These are phyloP conservation scores for Pharus latifolius DNA, from an alignment of 176 grass and related monocot species.

Conservation along the genomic window DNA sequence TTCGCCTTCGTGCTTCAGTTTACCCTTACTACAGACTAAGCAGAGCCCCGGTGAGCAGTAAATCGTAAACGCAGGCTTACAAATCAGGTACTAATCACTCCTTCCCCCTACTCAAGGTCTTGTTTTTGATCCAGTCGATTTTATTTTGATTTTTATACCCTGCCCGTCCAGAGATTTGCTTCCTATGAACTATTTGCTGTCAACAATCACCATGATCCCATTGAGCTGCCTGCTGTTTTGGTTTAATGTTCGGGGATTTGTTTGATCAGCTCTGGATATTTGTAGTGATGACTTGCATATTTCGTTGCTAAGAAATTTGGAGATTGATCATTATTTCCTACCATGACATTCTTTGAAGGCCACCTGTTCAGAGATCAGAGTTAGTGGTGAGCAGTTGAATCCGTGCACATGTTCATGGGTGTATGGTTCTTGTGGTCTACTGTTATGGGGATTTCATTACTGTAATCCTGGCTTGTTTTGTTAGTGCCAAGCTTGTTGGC, in stretches of 20 bases:
- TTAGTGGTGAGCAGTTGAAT: neutral
- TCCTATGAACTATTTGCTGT: neutral
- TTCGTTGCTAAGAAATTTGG: too few relatives aligned
- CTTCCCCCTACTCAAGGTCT: neutral
- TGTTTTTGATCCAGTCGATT: neutral
- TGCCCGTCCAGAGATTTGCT: neutral
- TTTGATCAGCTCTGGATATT: too few relatives aligned
- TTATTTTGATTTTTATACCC: neutral
- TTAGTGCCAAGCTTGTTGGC: neutral
- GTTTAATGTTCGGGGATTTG: neutral
- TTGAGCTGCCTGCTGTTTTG: neutral
- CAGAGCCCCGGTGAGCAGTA: neutral
- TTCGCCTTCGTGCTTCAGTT: neutral
- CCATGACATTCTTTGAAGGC: neutral
- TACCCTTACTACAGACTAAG: neutral
- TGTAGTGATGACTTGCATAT: too few relatives aligned
- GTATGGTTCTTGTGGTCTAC: neutral
- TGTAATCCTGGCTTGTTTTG: neutral
- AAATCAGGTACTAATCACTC: neutral
- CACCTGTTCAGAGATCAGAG: neutral
- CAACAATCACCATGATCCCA: neutral
- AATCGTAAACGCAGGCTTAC: neutral
- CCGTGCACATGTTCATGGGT: neutral
- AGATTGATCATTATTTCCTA: neutral
- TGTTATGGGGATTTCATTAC: neutral